Evolutionary conservation across 495 filamentous ascomycete species (phyloP).

Genomic region (Trichoderma orchidacearum): DNA sequence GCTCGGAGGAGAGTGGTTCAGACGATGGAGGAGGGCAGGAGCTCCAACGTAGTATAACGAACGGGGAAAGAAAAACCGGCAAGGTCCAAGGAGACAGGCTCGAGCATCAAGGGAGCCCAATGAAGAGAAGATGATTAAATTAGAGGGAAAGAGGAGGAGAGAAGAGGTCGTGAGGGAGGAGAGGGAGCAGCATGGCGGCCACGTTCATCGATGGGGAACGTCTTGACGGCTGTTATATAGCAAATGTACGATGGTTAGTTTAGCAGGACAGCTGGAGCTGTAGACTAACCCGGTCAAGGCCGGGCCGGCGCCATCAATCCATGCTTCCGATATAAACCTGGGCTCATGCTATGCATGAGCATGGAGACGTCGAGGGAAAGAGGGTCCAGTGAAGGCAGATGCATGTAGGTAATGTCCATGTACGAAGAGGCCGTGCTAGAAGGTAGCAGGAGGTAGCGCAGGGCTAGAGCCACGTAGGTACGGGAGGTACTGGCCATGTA

Average conservation of each 20-base stretch:
- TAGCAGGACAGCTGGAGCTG: not conserved
- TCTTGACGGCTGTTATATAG: not conserved
- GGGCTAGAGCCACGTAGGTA: not conserved
- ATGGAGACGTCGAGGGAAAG: not conserved
- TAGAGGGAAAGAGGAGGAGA: not conserved
- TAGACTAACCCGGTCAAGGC: no score
- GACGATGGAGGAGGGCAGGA: no score
- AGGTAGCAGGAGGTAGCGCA: no score
- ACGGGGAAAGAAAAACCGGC: not conserved
- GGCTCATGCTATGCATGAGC: conserved; percentile 3
- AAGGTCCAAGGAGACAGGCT: not conserved
- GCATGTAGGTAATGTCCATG: not conserved
- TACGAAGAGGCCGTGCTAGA: no score
- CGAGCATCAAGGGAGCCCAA: not conserved
- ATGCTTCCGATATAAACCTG: not conserved
- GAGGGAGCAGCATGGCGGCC: not conserved
- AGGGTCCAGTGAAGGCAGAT: not conserved
- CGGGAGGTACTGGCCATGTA: not conserved
- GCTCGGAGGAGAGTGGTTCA: not conserved
- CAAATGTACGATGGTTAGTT: not conserved
- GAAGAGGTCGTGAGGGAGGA: not conserved
- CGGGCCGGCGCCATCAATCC: not conserved
- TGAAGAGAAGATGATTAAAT: not conserved
- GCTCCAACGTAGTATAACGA: not conserved
- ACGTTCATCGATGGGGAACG: not conserved